These are phyloP conservation scores for Cyclotella kingstonii DNA, from an alignment of 108 stramenopile genomes.

Conservation along the genomic window DNA sequence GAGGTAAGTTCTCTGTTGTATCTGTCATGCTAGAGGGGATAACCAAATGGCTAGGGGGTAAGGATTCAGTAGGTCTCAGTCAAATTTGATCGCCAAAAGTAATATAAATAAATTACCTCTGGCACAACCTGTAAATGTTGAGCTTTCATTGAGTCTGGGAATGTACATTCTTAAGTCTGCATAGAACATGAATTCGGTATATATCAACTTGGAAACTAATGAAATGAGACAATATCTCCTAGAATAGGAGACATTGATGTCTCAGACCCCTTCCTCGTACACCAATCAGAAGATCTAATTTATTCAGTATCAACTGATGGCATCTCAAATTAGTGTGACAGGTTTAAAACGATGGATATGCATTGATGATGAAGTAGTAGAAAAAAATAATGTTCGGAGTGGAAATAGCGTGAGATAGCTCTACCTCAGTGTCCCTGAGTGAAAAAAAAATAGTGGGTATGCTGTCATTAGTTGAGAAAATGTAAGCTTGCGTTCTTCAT, in stretches of 20 bases:
- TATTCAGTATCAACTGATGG: constrained; percentile 22
- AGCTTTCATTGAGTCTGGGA: constrained; percentile 59
- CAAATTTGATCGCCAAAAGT: not conserved
- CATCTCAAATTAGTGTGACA: constrained; percentile 5
- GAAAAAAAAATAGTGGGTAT: constrained; percentile 48
- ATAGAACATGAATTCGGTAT: constrained; percentile 57
- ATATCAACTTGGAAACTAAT: constrained; percentile 51
- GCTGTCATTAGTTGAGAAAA: too few species aligned
- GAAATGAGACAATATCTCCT: constrained; percentile 13
- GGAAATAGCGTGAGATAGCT: constrained; percentile 51
- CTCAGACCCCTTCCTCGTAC: not conserved
- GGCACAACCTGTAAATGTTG: constrained; percentile 46
- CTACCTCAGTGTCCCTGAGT: constrained; percentile 50
- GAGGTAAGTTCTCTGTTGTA: too few species aligned
- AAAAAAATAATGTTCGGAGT: constrained; percentile 68
- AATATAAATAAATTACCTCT: too few species aligned
- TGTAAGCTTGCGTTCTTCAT: too few species aligned
- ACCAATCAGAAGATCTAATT: constrained; percentile 7
- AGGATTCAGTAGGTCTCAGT: constrained; percentile 28
- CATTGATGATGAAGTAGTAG: constrained; percentile 54
- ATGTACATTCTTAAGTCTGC: constrained; percentile 59
- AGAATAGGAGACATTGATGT: constrained; percentile 18
- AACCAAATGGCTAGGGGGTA: constrained; percentile 11
- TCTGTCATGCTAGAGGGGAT: constrained; percentile 20
- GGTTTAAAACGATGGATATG: constrained; percentile 55